Percentiles rank a stretch among this genome's conserved stretches.
Conservation (phyloP, 2,329 filamentous ascomycete genomes). For the Boeremia lycopersici region DNA sequence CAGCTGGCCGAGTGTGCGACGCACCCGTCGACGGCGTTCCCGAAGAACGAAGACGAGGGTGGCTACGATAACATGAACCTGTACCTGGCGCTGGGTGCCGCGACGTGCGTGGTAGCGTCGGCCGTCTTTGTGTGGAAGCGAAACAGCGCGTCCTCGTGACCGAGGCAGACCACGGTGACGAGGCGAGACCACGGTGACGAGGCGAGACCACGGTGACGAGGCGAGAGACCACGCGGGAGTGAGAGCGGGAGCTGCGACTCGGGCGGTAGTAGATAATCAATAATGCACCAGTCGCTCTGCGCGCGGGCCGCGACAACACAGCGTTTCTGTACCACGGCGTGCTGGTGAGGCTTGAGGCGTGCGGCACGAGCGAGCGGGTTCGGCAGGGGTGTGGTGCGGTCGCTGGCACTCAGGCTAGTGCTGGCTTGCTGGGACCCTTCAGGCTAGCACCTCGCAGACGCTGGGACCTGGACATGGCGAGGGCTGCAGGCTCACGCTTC, state of each 20-base stretch:
- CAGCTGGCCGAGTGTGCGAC: conserved; percentile 86
- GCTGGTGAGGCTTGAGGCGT: too few relatives aligned
- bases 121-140: conserved; percentile 66
- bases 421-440: background rate
- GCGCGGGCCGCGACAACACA: too few relatives aligned
- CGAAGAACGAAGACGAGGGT: conserved; percentile 81
- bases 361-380: conserved; percentile 3
- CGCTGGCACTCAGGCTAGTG: too few relatives aligned
- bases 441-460: conserved; percentile 1
- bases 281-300: conserved; percentile 1
- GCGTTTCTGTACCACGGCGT: background rate
- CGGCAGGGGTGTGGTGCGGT: too few relatives aligned
- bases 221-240: background rate
- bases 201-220: too few relatives aligned
- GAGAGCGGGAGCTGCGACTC: background rate
- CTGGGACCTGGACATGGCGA: conserved; percentile 9
- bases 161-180: background rate
- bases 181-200: too few relatives aligned
- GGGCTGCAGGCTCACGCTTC: conserved; percentile 3
- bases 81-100: conserved; percentile 82
- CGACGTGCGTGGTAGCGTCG: conserved; percentile 63
- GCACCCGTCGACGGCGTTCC: conserved; percentile 85
- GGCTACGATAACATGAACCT: conserved; percentile 81
- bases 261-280: conserved; percentile 1
- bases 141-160: conserved; percentile 32